Conservation (phyloP, 2,329 filamentous ascomycete species). For the Colletotrichum echinochloae region DNA sequence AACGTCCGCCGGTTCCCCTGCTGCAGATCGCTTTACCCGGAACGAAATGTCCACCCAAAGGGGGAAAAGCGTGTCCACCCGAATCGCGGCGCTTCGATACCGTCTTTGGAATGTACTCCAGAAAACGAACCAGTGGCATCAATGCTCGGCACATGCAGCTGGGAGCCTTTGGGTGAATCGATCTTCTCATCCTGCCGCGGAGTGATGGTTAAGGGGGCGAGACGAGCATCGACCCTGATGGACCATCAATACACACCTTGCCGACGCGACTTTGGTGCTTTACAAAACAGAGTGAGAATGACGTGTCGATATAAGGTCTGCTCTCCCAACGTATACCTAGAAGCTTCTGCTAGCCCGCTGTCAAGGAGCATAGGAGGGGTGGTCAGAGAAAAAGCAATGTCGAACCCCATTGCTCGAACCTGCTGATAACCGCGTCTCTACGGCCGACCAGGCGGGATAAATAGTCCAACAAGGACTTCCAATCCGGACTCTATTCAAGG, state of each 20-base stretch:
- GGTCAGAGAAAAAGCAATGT: constrained; percentile 11
- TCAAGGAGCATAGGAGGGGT: not conserved
- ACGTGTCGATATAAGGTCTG: not conserved
- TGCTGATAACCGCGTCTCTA: constrained; percentile 1
- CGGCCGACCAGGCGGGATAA: constrained; percentile 14
- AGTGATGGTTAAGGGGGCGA: constrained; percentile 5
- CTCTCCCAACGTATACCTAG: constrained; percentile 11
- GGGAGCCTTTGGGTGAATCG: not conserved
- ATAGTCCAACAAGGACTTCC: not conserved
- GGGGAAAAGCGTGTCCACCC: constrained; percentile 4
- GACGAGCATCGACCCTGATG: not conserved
- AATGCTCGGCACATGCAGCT: constrained; percentile 17
- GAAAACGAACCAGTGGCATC: not conserved
- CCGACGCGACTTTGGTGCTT: constrained; percentile 5
- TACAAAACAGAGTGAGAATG: constrained; percentile 15
- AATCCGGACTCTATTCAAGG: not conserved
- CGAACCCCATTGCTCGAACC: not conserved
- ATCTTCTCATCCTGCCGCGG: not conserved
- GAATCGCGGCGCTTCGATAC: constrained; percentile 14
- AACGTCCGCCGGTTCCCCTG: constrained; percentile 29
- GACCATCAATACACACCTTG: not conserved
- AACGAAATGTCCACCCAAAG: constrained; percentile 20
- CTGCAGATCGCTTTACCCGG: constrained; percentile 35
- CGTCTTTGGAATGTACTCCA: constrained; percentile 4
- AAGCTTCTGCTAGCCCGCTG: not conserved